Percentiles rank a stretch among this genome's conserved stretches.
Conservation (phyloP, 2,329 filamentous ascomycete genomes). For the Sordariomycetes sp. region DNA sequence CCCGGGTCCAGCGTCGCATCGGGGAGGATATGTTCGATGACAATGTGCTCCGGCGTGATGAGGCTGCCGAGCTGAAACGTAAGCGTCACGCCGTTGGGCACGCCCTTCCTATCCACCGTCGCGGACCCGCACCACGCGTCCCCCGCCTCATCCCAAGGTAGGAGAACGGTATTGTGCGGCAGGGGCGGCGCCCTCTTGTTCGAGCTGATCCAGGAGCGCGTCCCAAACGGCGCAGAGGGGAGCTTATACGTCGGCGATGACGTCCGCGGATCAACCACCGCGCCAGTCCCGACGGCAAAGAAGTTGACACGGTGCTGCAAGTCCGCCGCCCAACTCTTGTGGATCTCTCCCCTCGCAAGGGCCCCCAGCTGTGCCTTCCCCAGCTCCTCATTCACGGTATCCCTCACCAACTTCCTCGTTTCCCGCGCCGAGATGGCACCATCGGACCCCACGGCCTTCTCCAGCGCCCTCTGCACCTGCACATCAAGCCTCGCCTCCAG, state of each 20-base stretch:
- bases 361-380: constrained; percentile 31
- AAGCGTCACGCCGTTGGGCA: constrained; percentile 47
- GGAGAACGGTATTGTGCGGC: constrained; percentile 42
- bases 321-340: constrained; percentile 24
- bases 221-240: constrained; percentile 4
- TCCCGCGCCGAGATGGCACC: constrained; percentile 23
- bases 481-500: constrained; percentile 20
- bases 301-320: constrained; percentile 56
- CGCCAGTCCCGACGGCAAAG: constrained; percentile 53
- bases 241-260: constrained; percentile 46
- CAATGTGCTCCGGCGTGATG: constrained; percentile 54
- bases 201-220: constrained; percentile 6
- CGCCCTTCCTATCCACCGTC: constrained; percentile 21
- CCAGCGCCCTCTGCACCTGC: constrained; percentile 14
- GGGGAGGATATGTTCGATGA: constrained; percentile 58
- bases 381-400: constrained; percentile 27
- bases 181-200: constrained; percentile 6
- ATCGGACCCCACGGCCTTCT: constrained; percentile 7
- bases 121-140: constrained; percentile 74
- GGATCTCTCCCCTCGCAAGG: constrained; percentile 31
- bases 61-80: constrained; percentile 44
- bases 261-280: constrained; percentile 42
- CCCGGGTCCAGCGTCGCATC: constrained; percentile 47
- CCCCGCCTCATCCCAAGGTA: constrained; percentile 61
- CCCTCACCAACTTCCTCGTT: constrained; percentile 24